A percentile compares a stretch with the other conserved stretches of the same genome.
These are phyloP conservation scores for Kockiozyma suomiensis DNA, from an alignment of 805 yeast genomes.

Conservation along the genomic window DNA sequence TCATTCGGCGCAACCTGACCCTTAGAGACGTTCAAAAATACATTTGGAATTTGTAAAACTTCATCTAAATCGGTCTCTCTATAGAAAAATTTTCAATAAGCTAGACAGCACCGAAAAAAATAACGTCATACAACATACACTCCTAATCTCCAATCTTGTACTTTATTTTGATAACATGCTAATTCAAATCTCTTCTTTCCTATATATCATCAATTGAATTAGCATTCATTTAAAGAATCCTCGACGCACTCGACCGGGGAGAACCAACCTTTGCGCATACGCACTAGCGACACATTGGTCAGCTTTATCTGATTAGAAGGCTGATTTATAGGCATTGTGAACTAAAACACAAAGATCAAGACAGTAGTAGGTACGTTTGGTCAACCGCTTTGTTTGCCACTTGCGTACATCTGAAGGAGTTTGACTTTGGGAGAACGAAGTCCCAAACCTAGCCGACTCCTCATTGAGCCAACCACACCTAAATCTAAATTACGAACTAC, in stretches of 20 bases:
- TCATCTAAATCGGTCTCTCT: constrained; percentile 91
- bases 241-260: no score
- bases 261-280: constrained; percentile 74
- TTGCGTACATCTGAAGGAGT: neutral
- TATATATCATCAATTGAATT: neutral
- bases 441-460: no score
- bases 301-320: constrained; percentile 86
- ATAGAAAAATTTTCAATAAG: neutral
- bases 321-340: constrained; percentile 67
- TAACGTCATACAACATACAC: constrained; percentile 45
- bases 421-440: neutral
- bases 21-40: constrained; percentile 87
- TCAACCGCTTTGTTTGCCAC: no score
- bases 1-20: constrained; percentile 91
- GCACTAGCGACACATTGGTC: constrained; percentile 91
- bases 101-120: neutral
- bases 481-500: no score
- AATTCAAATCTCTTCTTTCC: constrained; percentile 84
- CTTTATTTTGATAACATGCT: constrained; percentile 96
- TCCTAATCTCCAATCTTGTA: constrained; percentile 88
- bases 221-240: neutral
- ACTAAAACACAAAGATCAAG: neutral
- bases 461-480: neutral
- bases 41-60: constrained; percentile 94
- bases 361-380: no score